Evolutionary conservation across 352 stramenopile genomes (phyloP), one percentile per base, ranked within the genome.

Genomic region (Phytophthora pini): DNA sequence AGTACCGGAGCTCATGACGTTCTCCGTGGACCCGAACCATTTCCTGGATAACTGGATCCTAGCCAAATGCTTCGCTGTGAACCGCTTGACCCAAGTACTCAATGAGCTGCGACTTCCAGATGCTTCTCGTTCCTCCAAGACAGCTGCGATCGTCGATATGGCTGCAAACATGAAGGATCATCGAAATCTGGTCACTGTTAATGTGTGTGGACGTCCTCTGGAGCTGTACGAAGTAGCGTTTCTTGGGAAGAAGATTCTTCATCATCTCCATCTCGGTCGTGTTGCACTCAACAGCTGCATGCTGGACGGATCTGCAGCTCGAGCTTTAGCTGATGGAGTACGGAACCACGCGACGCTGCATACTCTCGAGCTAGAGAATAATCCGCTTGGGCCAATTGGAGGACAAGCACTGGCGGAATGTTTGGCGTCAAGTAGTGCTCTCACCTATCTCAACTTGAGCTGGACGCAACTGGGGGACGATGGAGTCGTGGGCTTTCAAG

Each of bases 401-500:
- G 86, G 86, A 3, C 60, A 70, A 4, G 83, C 83, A 12, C 74
- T 94, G 56, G 68, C 65, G 7, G 86, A 92, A 57, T 87, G 74
- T 44, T 68, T 94, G 22, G 63, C 76, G 27, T 81, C 70, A 62
- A 94, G 89, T 52, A 57, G 17, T 20, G 84, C 81, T 24, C 67
- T 94, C 9, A 89, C 68, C 5, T 79, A 71, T 39, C 66, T 94
- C 4, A 94, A 94, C 49, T 67, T 94, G 44, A 94, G 86, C 70
- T 94, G 83, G 83, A 92, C 90, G 43, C 61, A 78, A 12, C 73
- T 94, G 17, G 79, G 82, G 26, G 79, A 94, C 27, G 84, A 82
- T 29, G 86, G 82, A 6, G 81, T 83, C 2, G 40, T 70, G 1
- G 65, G 67, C 0, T 80, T 94, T 29, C 56, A 69, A 12, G 50